phyloP scores from a whole-genome alignment of 768 basidiomycete genomes.

The Hypholoma sublateritium region DNA sequence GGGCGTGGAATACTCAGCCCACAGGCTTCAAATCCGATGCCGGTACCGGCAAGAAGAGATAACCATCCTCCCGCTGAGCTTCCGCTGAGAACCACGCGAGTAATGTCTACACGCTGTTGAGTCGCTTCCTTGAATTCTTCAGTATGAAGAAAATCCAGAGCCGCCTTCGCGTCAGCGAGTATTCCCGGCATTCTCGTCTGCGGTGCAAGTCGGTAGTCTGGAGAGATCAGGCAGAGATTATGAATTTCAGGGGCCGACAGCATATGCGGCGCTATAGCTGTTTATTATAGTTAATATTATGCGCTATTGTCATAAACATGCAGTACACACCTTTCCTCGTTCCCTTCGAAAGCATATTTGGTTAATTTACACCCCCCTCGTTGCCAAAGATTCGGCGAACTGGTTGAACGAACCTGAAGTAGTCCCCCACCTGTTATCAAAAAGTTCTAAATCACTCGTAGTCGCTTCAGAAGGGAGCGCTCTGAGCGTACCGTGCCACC shows the following conservation, averaged over 20 bases:
- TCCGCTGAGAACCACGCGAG: conserved; percentile 33
- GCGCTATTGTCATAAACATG: not conserved
- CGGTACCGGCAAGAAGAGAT: conserved; percentile 31
- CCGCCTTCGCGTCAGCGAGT: conserved; percentile 32
- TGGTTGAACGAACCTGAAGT: conserved; percentile 22
- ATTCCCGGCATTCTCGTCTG: conserved; percentile 35
- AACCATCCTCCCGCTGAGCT: conserved; percentile 42
- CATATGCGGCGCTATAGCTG: conserved; percentile 35
- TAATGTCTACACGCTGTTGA: conserved; percentile 24
- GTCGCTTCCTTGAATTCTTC: conserved; percentile 27
- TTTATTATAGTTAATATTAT: not conserved
- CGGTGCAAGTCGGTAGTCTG: conserved; percentile 38
- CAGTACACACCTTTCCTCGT: conserved; percentile 5
- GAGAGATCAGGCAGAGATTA: conserved; percentile 30
- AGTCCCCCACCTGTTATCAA: conserved; percentile 30
- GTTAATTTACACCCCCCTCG: not conserved
- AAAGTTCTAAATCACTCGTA: not conserved
- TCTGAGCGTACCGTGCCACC: conserved; percentile 35
- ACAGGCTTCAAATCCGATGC: conserved; percentile 33
- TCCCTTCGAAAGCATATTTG: not conserved
- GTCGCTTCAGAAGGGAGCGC: not conserved
- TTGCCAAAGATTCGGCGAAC: no score
- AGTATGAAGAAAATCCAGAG: conserved; percentile 32
- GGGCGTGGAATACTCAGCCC: conserved; percentile 27
- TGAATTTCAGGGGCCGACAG: conserved; percentile 29